These are phyloP conservation scores for Geranium incanum DNA, from an alignment of 441 rosid species.

Conservation along the genomic window DNA sequence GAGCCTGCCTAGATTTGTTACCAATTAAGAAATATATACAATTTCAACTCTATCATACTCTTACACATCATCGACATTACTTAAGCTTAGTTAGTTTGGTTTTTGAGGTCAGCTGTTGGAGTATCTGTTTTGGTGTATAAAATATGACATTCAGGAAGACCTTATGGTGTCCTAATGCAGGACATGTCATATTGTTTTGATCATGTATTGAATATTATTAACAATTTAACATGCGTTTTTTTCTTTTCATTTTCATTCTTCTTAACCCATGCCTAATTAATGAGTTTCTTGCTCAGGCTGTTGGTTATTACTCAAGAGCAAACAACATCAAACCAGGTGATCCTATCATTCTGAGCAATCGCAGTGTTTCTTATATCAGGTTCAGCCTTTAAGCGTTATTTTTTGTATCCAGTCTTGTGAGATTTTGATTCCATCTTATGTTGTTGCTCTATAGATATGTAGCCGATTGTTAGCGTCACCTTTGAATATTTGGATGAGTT, in stretches of 20 bases:
- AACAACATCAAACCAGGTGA: constrained; percentile 59
- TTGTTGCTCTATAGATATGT: not conserved
- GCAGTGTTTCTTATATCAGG: constrained; percentile 82
- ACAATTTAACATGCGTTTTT: not conserved
- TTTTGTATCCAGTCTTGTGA: constrained; percentile 5
- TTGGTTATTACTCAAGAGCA: constrained; percentile 69
- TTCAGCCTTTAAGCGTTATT: constrained; percentile 16
- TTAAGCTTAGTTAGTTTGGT: not conserved
- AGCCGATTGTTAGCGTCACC: not conserved
- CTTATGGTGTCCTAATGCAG: not conserved
- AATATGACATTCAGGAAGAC: not conserved
- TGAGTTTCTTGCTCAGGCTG: constrained; percentile 42
- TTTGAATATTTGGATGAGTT: constrained; percentile 9
- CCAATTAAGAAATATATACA: not conserved
- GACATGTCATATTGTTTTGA: not conserved
- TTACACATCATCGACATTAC: not conserved
- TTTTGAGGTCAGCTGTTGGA: not conserved
- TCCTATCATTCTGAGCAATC: constrained; percentile 68
- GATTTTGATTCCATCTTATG: not conserved
- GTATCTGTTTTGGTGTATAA: not conserved
- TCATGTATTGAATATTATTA: constrained; percentile 6
- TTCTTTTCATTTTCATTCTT: constrained; percentile 2
- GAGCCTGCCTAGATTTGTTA: not conserved
- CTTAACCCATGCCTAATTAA: constrained; percentile 16
- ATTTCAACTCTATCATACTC: not conserved